Percentiles rank a stretch among this genome's conserved stretches.
phyloP scores from a whole-genome alignment of 1,284 basidiomycete species.

The Leccinum fuscescens region DNA sequence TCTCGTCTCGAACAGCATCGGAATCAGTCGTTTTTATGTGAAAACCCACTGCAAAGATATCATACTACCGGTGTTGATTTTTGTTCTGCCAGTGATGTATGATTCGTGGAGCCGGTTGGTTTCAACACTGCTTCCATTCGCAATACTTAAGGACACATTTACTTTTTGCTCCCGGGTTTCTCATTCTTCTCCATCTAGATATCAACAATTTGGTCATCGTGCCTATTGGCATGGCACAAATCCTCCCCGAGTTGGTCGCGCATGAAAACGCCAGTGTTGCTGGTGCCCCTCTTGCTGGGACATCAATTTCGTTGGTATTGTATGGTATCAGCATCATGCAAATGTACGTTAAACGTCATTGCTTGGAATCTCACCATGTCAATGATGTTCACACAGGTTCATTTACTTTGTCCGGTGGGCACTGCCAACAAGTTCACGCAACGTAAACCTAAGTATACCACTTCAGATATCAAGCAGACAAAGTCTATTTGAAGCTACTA shows the following conservation, averaged over 20 bases:
- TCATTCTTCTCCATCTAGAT: not conserved
- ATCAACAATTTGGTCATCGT: not conserved
- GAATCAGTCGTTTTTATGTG: not conserved
- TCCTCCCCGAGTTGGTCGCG: not conserved
- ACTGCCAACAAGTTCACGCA: not conserved
- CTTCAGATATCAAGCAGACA: not conserved
- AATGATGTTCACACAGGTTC: not conserved
- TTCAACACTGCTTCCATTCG: not conserved
- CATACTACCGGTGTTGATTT: not conserved
- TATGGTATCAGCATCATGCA: not conserved
- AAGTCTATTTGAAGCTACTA: not conserved
- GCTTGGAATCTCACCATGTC: not conserved
- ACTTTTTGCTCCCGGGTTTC: not conserved
- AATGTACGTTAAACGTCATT: not conserved
- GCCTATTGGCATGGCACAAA: not conserved
- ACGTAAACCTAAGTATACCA: not conserved
- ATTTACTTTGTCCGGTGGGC: not conserved
- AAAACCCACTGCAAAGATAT: not conserved
- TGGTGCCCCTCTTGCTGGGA: not conserved
- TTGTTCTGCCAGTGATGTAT: not conserved
- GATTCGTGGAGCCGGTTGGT: not conserved
- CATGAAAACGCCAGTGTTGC: not conserved
- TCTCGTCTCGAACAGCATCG: not conserved
- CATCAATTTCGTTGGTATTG: not conserved
- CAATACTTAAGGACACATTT: not conserved